Evolutionary conservation across 306 rosid genomes (phyloP).

Genomic region (Prunus mira): DNA sequence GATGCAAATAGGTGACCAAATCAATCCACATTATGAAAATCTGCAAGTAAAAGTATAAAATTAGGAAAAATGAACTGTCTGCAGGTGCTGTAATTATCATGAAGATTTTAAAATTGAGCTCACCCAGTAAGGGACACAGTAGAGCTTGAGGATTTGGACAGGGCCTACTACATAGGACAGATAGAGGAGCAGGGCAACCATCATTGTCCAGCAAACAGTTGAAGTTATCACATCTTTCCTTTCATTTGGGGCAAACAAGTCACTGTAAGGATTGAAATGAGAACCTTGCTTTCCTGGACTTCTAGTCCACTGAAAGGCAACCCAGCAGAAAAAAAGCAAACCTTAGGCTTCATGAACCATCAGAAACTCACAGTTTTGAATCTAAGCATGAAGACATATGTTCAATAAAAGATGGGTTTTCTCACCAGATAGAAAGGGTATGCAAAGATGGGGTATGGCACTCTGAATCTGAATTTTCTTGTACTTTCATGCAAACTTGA

Average conservation of each 20-base stretch:
- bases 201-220: slow-evolving; percentile 63
- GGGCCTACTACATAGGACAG: slow-evolving; percentile 52
- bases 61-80: background rate
- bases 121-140: slow-evolving; percentile 85
- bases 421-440: slow-evolving; percentile 89
- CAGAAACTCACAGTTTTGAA: background rate
- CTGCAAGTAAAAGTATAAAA: slow-evolving; percentile 25
- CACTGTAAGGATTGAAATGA: slow-evolving; percentile 81
- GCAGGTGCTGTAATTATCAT: background rate
- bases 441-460: slow-evolving; percentile 84
- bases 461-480: slow-evolving; percentile 55
- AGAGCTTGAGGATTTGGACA: slow-evolving; percentile 48
- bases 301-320: slow-evolving; percentile 68
- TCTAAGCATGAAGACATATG: background rate
- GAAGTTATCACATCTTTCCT: slow-evolving; percentile 64
- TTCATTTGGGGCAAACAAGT: slow-evolving; percentile 59
- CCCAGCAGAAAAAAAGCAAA: slow-evolving; percentile 7
- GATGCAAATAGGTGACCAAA: slow-evolving; percentile 89
- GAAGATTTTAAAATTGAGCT: slow-evolving; percentile 11
- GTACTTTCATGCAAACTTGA: slow-evolving; percentile 46
- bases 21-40: slow-evolving; percentile 86
- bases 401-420: background rate
- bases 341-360: background rate
- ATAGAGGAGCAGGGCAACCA: slow-evolving; percentile 51
- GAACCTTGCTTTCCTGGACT: slow-evolving; percentile 95